A percentile compares a stretch with the other conserved stretches of the same genome.
Evolutionary conservation across 129 eudicot species (phyloP).

Genomic region (Tagetes patula): DNA sequence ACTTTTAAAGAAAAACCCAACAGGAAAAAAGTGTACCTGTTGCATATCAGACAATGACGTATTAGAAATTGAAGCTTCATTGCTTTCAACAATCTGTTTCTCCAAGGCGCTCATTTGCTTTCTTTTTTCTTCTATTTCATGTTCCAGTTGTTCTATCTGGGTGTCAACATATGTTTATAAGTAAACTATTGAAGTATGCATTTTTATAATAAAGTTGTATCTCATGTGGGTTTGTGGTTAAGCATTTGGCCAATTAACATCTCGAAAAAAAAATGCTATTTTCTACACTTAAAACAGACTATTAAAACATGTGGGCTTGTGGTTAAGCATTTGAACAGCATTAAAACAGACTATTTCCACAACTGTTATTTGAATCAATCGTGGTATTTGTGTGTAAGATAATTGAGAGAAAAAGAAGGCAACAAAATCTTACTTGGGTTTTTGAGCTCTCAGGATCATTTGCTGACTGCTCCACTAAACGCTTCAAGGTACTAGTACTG

Average conservation of each 20-base stretch:
- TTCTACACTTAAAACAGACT: not conserved
- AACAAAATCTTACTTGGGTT: conserved; percentile 47
- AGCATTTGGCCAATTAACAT: not conserved
- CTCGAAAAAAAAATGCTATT: not conserved
- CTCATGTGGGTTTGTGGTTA: not conserved
- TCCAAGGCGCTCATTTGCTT: conserved; percentile 87
- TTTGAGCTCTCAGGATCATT: conserved; percentile 88
- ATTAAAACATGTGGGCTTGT: not conserved
- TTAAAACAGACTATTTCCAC: conserved; percentile 2
- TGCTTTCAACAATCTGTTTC: conserved; percentile 74
- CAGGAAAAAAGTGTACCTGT: conserved; percentile 51
- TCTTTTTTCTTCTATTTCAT: conserved; percentile 82
- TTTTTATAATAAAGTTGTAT: not conserved
- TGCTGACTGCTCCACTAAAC: conserved; percentile 81
- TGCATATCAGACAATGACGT: conserved; percentile 92
- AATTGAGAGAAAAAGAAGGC: not conserved
- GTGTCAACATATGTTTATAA: conserved; percentile 22
- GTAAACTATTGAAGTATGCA: conserved; percentile 10
- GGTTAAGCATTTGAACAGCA: conserved; percentile 5
- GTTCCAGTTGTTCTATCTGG: conserved; percentile 79
- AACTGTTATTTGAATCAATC: conserved; percentile 11
- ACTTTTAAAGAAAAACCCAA: not conserved
- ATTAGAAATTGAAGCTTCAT: conserved; percentile 81
- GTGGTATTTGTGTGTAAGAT: not conserved
- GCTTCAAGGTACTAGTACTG: conserved; percentile 87